These are phyloP conservation scores for Aspergillus pseudoglaucus DNA, from an alignment of 2,329 filamentous ascomycete species.

Conservation along the genomic window DNA sequence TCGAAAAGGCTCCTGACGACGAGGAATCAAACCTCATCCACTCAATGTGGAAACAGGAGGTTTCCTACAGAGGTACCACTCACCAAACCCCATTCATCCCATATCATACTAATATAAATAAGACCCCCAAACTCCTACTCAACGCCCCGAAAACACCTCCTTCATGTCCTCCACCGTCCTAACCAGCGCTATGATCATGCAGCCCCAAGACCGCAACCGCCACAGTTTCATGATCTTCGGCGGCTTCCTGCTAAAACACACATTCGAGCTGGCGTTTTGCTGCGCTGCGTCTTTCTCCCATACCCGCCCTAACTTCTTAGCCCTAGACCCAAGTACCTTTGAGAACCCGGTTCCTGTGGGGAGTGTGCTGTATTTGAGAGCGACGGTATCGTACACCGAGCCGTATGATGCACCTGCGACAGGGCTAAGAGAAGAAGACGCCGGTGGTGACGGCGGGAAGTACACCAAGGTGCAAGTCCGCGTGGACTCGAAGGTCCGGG, in stretches of 20 bases:
- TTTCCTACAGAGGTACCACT: constrained; percentile 51
- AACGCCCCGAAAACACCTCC: constrained; percentile 52
- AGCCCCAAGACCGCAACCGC: constrained; percentile 63
- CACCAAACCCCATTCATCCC: not conserved
- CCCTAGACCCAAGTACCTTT: constrained; percentile 67
- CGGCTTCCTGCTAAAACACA: constrained; percentile 66
- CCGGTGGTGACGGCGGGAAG: constrained; percentile 37
- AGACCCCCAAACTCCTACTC: constrained; percentile 50
- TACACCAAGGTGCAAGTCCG: constrained; percentile 63
- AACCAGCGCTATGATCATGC: constrained; percentile 66
- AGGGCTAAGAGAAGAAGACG: constrained; percentile 23
- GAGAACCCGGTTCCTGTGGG: constrained; percentile 70
- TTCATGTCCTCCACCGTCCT: constrained; percentile 60
- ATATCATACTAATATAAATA: constrained; percentile 1
- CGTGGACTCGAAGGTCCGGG: constrained; percentile 64
- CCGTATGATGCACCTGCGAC: constrained; percentile 26
- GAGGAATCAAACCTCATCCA: constrained; percentile 67
- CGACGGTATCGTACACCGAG: constrained; percentile 66
- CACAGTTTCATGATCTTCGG: constrained; percentile 77
- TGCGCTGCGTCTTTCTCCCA: constrained; percentile 66
- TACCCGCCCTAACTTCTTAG: constrained; percentile 63
- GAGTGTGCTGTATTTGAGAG: constrained; percentile 66
- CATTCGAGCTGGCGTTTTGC: constrained; percentile 70
- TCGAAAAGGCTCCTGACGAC: constrained; percentile 62
- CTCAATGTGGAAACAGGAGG: constrained; percentile 63